These are phyloP conservation scores for Ceratocystis albifundus DNA, from an alignment of 2,329 filamentous ascomycete genomes.

Conservation along the genomic window DNA sequence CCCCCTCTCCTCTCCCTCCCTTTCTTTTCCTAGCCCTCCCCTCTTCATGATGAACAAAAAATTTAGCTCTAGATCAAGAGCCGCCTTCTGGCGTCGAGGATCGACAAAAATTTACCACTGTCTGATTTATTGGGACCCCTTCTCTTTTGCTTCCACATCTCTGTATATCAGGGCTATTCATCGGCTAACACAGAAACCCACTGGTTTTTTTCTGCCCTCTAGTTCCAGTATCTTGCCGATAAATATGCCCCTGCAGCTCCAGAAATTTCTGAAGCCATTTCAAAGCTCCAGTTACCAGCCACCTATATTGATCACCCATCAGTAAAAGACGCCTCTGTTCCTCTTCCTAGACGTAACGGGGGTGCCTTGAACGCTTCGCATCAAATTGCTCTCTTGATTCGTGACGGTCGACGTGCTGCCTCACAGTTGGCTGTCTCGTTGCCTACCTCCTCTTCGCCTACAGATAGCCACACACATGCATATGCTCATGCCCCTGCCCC, in stretches of 20 bases:
- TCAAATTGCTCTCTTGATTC: constrained; percentile 51
- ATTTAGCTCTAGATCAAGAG: constrained; percentile 81
- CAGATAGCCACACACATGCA: neutral
- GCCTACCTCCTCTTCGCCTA: constrained; percentile 28
- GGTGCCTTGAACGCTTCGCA: constrained; percentile 38
- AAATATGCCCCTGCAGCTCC: constrained; percentile 55
- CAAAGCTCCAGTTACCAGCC: constrained; percentile 53
- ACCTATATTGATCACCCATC: constrained; percentile 37
- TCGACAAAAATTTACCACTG: constrained; percentile 42
- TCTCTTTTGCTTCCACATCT: constrained; percentile 15
- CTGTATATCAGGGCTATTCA: neutral
- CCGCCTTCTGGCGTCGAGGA: constrained; percentile 47
- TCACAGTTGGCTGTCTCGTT: constrained; percentile 39
- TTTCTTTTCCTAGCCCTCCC: constrained; percentile 18
- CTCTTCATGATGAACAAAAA: constrained; percentile 34
- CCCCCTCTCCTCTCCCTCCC: neutral
- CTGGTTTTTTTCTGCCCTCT: constrained; percentile 1
- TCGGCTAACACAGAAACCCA: constrained; percentile 15
- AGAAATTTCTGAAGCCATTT: constrained; percentile 55
- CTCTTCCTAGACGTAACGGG: constrained; percentile 40
- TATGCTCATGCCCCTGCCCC: neutral
- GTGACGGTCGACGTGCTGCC: constrained; percentile 51
- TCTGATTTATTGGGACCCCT: constrained; percentile 30
- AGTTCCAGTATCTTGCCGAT: constrained; percentile 56
- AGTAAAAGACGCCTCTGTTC: constrained; percentile 41